Evolutionary conservation across 345 rosid species (phyloP).

Genomic region (Salix viminalis): DNA sequence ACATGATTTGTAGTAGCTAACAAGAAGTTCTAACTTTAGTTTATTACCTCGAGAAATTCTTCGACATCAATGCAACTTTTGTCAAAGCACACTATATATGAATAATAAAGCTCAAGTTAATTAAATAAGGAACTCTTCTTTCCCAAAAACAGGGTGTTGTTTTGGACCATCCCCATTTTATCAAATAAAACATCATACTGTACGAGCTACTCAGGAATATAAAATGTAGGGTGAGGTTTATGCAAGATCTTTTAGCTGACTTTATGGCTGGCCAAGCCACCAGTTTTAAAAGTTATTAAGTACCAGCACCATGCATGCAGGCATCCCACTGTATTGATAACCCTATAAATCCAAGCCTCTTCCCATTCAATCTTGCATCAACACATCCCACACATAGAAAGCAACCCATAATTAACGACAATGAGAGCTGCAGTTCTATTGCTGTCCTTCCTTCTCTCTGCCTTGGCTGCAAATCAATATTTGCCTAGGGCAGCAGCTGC

Average conservation of each 20-base stretch:
- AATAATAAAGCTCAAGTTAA: too few relatives aligned
- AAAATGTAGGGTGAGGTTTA: neutral
- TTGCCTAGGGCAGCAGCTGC: neutral
- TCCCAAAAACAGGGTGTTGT: too few relatives aligned
- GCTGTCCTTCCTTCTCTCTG: constrained; percentile 18
- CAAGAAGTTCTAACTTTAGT: too few relatives aligned
- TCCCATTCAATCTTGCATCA: neutral
- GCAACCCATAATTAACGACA: neutral
- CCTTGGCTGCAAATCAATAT: constrained; percentile 9
- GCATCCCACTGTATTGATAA: neutral
- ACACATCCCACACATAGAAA: neutral
- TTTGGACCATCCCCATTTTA: too few relatives aligned
- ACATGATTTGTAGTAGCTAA: too few relatives aligned
- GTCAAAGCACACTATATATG: too few relatives aligned
- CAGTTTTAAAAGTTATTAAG: neutral
- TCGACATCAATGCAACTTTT: too few relatives aligned
- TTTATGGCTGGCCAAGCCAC: neutral
- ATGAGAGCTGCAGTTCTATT: neutral
- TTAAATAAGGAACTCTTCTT: too few relatives aligned
- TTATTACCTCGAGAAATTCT: too few relatives aligned
- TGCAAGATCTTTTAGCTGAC: neutral
- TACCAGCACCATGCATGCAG: neutral
- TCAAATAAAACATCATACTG: too few relatives aligned
- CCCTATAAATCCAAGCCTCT: neutral
- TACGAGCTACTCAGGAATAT: too few relatives aligned